A percentile compares a stretch with the other conserved stretches of the same genome.
These are phyloP conservation scores for Pleurotus cornucopiae DNA, from an alignment of 768 basidiomycete species.

Conservation along the genomic window DNA sequence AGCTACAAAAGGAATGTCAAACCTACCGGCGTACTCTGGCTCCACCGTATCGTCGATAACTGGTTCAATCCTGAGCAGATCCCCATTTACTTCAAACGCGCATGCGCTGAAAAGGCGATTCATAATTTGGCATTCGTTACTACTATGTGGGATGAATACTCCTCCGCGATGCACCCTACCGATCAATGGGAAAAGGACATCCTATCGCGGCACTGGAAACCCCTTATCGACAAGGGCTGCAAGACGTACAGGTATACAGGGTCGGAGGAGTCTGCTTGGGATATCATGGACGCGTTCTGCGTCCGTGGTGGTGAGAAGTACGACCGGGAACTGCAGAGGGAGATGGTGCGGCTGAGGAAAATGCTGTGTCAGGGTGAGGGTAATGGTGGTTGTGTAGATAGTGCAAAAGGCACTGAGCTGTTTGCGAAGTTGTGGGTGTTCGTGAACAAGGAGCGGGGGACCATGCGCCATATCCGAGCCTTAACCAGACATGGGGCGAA, in stretches of 20 bases:
- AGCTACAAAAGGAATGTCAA: slow-evolving; percentile 8
- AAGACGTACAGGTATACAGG: neutral
- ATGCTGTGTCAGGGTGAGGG: neutral
- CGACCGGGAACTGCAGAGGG: slow-evolving; percentile 2
- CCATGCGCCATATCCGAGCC: neutral
- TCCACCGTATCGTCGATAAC: slow-evolving; percentile 7
- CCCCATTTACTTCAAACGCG: neutral
- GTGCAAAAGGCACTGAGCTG: neutral
- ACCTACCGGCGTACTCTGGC: slow-evolving; percentile 4
- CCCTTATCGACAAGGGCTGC: slow-evolving; percentile 1
- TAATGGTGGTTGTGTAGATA: neutral
- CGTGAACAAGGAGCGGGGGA: slow-evolving; percentile 3
- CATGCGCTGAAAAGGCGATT: slow-evolving; percentile 1
- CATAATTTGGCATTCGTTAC: neutral
- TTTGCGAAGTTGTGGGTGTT: slow-evolving; percentile 1
- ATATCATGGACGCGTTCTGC: neutral
- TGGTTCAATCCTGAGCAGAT: neutral
- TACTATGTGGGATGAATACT: slow-evolving; percentile 6
- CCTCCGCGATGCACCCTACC: neutral
- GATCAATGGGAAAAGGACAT: slow-evolving; percentile 5
- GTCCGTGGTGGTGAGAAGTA: neutral
- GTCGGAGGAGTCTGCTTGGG: neutral
- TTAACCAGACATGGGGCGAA: neutral
- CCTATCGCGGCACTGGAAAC: slow-evolving; percentile 5
- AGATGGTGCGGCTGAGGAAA: neutral